A percentile compares a stretch with the other conserved stretches of the same genome.
Evolutionary conservation across 768 basidiomycete species (phyloP).

Genomic region (Dioszegia hungarica): DNA sequence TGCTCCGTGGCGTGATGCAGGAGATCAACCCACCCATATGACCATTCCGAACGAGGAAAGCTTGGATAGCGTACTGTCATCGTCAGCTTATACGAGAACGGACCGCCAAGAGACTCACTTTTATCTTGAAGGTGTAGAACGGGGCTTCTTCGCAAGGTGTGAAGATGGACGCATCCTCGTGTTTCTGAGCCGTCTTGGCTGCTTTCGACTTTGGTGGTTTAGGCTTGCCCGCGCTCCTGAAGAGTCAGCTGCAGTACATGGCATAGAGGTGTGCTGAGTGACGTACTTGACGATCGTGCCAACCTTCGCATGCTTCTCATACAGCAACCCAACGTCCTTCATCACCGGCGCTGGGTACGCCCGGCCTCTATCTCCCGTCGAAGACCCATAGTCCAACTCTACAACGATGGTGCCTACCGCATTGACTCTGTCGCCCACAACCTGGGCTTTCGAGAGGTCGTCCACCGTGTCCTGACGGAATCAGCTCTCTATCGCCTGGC

Average conservation of each 20-base stretch:
- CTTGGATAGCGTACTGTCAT: background rate
- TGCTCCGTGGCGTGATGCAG: no score
- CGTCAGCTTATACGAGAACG: background rate
- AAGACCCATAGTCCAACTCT: background rate
- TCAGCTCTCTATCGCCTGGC: background rate
- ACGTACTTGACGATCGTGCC: no score
- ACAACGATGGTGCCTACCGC: background rate
- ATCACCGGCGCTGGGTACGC: background rate
- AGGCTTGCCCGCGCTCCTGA: background rate
- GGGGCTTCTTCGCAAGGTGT: background rate
- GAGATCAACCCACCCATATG: no score
- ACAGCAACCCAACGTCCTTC: background rate
- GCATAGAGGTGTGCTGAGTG: no score
- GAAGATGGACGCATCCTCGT: background rate
- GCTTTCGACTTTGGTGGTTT: background rate
- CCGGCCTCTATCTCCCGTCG: background rate
- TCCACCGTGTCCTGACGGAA: background rate
- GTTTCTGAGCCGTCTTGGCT: background rate
- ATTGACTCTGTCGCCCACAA: background rate
- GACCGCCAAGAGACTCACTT: background rate
- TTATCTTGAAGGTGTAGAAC: background rate
- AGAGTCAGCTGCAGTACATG: background rate
- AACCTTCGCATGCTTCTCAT: background rate
- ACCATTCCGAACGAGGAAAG: no score
- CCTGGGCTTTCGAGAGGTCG: background rate